A percentile compares a stretch with the other conserved stretches of the same genome.
phyloP scores from a whole-genome alignment of 352 stramenopile species.

The Aphanomyces stellatus region DNA sequence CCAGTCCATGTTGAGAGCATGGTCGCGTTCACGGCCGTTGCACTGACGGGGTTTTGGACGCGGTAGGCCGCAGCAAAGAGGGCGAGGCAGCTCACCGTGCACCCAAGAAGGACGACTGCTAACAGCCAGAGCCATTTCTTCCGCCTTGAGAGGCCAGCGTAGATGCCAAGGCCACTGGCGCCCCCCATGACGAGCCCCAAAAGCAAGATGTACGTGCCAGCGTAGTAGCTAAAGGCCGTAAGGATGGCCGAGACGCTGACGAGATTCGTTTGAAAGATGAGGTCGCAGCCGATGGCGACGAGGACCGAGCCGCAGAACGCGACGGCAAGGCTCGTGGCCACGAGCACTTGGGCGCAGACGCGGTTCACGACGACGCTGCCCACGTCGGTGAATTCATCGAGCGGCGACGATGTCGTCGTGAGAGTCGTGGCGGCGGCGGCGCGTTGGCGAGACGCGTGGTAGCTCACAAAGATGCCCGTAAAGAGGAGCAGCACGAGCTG shows the following conservation, averaged over 20 bases:
- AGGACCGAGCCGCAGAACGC: conserved; percentile 24
- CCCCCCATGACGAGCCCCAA: conserved; percentile 31
- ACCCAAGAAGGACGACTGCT: conserved; percentile 21
- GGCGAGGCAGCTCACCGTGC: not conserved
- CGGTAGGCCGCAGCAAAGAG: conserved; percentile 40
- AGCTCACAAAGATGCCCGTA: not conserved
- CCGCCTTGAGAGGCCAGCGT: conserved; percentile 25
- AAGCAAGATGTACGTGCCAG: conserved; percentile 40
- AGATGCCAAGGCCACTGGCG: conserved; percentile 29
- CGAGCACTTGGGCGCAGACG: conserved; percentile 7
- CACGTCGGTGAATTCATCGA: conserved; percentile 6
- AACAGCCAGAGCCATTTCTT: conserved; percentile 28
- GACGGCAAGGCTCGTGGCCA: conserved; percentile 9
- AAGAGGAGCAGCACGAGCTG: not conserved
- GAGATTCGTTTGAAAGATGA: conserved; percentile 56
- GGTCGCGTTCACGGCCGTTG: not conserved
- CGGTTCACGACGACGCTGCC: not conserved
- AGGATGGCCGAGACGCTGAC: conserved; percentile 53
- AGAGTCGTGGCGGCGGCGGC: not conserved
- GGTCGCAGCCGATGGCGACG: conserved; percentile 40
- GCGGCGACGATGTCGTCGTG: no score
- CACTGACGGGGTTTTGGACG: not conserved
- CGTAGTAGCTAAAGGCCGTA: conserved; percentile 38
- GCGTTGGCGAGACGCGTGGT: no score
- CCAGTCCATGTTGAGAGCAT: conserved; percentile 9